Conservation (phyloP, 2,329 filamentous ascomycete species). For the Fusarium penzigii region DNA sequence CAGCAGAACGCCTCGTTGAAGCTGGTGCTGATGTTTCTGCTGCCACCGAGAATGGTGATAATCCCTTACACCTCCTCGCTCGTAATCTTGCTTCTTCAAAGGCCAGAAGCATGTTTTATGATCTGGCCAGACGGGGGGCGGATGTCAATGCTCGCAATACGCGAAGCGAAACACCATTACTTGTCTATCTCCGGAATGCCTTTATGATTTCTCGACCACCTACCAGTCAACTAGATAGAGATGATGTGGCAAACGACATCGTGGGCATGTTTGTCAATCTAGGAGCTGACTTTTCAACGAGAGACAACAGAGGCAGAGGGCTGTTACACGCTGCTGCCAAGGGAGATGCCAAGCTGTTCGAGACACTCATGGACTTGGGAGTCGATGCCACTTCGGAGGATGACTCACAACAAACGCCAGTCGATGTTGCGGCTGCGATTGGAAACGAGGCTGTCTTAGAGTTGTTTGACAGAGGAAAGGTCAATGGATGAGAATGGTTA, state of each 20-base stretch:
- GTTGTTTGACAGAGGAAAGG: constrained; percentile 30
- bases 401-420: constrained; percentile 27
- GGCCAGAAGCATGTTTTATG: constrained; percentile 14
- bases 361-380: constrained; percentile 26
- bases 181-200: constrained; percentile 5
- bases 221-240: background rate
- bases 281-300: constrained; percentile 30
- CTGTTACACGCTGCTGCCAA: constrained; percentile 33
- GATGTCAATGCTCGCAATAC: constrained; percentile 29
- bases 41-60: constrained; percentile 17
- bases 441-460: constrained; percentile 27
- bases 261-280: constrained; percentile 13
- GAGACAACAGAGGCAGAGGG: constrained; percentile 26
- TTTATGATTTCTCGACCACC: background rate
- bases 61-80: constrained; percentile 21
- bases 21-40: constrained; percentile 22
- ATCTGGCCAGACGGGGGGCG: constrained; percentile 11
- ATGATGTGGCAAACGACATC: background rate
- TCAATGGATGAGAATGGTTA: too few species aligned
- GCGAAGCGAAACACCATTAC: constrained; percentile 27
- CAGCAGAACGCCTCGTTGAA: constrained; percentile 15
- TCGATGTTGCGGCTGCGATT: constrained; percentile 37
- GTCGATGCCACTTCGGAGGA: constrained; percentile 35
- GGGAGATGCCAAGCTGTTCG: constrained; percentile 20
- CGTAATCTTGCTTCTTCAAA: background rate